Evolutionary conservation across 2,329 filamentous ascomycete species (phyloP).

Genomic region (Paecilomyces dactylethromorphus): DNA sequence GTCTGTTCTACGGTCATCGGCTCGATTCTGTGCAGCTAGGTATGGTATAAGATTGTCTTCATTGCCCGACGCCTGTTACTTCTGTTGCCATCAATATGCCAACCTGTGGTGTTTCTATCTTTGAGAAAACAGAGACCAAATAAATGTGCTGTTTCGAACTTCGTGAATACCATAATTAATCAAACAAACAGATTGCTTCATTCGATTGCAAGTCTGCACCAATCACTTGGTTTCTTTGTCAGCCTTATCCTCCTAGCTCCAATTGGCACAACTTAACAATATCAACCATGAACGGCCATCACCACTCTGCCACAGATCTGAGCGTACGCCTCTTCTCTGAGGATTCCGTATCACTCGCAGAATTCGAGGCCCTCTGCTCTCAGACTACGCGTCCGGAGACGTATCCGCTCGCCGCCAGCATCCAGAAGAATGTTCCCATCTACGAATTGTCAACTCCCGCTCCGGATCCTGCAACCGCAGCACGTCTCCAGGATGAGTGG

Average conservation of each 20-base stretch:
- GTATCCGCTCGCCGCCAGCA: constrained; percentile 44
- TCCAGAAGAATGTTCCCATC: constrained; percentile 50
- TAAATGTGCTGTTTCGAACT: no score
- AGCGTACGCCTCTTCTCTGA: constrained; percentile 3
- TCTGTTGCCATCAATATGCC: not conserved
- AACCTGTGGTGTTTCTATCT: not conserved
- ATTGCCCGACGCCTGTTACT: not conserved
- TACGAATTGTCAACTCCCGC: constrained; percentile 43
- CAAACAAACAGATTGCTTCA: not conserved
- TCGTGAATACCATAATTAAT: not conserved
- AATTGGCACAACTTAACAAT: not conserved
- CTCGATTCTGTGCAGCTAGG: not conserved
- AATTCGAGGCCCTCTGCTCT: constrained; percentile 41
- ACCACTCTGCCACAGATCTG: not conserved
- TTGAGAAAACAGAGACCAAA: not conserved
- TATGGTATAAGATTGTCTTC: not conserved
- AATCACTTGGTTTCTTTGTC: not conserved
- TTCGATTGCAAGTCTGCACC: not conserved
- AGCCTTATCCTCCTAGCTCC: not conserved
- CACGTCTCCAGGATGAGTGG: constrained; percentile 54
- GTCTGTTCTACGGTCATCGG: not conserved
- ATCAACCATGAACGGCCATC: not conserved
- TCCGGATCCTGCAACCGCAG: constrained; percentile 20
- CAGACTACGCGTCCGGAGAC: constrained; percentile 26
- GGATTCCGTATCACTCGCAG: constrained; percentile 32